These are phyloP conservation scores for Miamiensis avidus DNA, from an alignment of 169 alveolate species.

Conservation along the genomic window DNA sequence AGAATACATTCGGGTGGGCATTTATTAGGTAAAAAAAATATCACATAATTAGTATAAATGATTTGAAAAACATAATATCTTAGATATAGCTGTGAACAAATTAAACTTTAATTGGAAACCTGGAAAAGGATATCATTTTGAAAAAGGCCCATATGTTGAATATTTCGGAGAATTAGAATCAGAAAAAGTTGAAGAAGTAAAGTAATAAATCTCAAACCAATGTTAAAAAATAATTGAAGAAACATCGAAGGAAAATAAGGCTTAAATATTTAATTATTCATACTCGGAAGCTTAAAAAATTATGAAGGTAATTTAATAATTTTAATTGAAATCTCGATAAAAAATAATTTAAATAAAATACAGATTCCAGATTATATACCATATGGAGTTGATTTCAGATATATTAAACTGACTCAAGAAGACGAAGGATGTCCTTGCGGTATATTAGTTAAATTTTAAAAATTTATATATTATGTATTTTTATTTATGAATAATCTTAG, in stretches of 20 bases:
- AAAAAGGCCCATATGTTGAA: slow-evolving; percentile 77
- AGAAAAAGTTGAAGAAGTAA: slow-evolving; percentile 16
- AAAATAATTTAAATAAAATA: slow-evolving; percentile 17
- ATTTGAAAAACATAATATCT: background rate
- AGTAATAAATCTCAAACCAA: slow-evolving; percentile 34
- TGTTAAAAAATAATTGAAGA: slow-evolving; percentile 36
- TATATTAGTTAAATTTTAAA: too few species aligned
- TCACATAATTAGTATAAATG: background rate
- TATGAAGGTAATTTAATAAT: slow-evolving; percentile 34
- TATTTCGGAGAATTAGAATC: slow-evolving; percentile 56
- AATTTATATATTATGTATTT: background rate
- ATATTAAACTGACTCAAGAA: slow-evolving; percentile 50
- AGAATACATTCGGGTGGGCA: slow-evolving; percentile 82
- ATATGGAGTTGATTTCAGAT: slow-evolving; percentile 51
- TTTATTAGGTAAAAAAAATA: slow-evolving; percentile 12
- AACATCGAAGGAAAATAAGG: slow-evolving; percentile 36
- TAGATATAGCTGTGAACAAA: slow-evolving; percentile 70
- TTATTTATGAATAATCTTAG: background rate
- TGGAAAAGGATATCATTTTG: slow-evolving; percentile 79
- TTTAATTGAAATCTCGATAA: slow-evolving; percentile 47
- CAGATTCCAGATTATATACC: slow-evolving; percentile 62
- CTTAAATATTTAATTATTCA: background rate
- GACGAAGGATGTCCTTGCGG: slow-evolving; percentile 85
- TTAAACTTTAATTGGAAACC: slow-evolving; percentile 55
- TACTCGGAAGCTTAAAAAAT: background rate